phyloP scores from a whole-genome alignment of 164 flowering plant species.

The Vitis vinifera region DNA sequence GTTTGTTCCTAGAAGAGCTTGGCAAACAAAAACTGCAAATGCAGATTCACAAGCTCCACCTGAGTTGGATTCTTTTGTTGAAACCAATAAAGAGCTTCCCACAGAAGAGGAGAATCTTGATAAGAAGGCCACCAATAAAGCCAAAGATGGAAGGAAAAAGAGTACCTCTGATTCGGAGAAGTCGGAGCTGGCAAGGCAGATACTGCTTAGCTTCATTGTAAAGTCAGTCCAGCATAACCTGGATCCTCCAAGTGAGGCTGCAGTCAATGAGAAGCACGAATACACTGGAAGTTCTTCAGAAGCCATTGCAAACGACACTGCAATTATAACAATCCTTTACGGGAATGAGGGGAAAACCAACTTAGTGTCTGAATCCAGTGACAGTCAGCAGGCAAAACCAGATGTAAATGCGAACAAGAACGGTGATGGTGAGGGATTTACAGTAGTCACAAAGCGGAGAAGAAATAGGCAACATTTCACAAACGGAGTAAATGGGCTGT shows the following conservation, averaged over 20 bases:
- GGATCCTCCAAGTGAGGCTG: slow-evolving; percentile 30
- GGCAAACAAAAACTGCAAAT: slow-evolving; percentile 29
- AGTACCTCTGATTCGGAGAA: slow-evolving; percentile 43
- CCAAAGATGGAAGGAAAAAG: slow-evolving; percentile 31
- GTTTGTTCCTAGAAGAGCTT: slow-evolving; percentile 60
- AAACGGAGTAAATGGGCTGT: slow-evolving; percentile 46
- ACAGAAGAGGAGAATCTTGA: slow-evolving; percentile 27
- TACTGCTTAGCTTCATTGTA: slow-evolving; percentile 69
- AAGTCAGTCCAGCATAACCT: slow-evolving; percentile 61
- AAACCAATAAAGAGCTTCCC: slow-evolving; percentile 9
- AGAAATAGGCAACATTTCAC: slow-evolving; percentile 60
- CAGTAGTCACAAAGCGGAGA: slow-evolving; percentile 67
- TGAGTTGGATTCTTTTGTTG: slow-evolving; percentile 25
- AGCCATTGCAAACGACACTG: slow-evolving; percentile 67
- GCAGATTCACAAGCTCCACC: slow-evolving; percentile 17
- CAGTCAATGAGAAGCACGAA: slow-evolving; percentile 22
- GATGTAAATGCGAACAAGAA: slow-evolving; percentile 35
- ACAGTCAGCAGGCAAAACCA: slow-evolving; percentile 15
- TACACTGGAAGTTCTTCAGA: slow-evolving; percentile 36
- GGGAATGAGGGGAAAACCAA: slow-evolving; percentile 38
- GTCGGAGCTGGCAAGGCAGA: slow-evolving; percentile 82
- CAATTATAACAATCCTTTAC: slow-evolving; percentile 53
- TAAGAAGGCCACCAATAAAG: slow-evolving; percentile 13
- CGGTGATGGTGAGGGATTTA: slow-evolving; percentile 78
- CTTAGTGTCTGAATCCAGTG: slow-evolving; percentile 9